Base-by-base conservation (phyloP, 345 rosid genomes). In the Corchorus capsularis region DNA sequence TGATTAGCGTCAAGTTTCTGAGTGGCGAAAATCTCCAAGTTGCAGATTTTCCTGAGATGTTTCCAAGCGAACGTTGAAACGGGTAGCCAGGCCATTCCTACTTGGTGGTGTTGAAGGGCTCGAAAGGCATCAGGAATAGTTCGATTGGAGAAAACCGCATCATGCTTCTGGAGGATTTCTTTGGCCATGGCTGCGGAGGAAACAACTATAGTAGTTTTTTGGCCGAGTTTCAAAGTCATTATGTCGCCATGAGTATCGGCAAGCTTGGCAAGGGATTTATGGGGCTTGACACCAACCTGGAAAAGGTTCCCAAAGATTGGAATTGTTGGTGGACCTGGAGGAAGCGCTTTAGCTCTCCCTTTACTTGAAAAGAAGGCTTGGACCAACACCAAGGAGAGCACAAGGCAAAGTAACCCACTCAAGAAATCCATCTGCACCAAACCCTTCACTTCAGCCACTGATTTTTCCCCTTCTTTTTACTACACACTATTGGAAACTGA, bases 91-190 rank as follows among this genome's bases (percentile, higher is more conserved):
- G 75, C 39, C 54, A 85, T 14, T 16, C 78, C 73, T 56, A 53
- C n/a, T 41, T 83, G 69, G 35, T 79, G 57, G 64, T 86, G 85
- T 47, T 81, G 78, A 46, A 56, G 16, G 55, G 81, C 86, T 54
- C 63, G 66, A 34, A 80, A 63, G 1, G 87, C 74, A 43, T 85
- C 87, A 3, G 43, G 43, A 12, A 68, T 77, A 85, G 72, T 20
- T 56, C 49, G 45, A 66, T 39, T 39, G 43, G 43, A 39, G 43
- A 39, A 39, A 39, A 6, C 43, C 4, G 43, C 82, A 62, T 85
- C 89, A 20, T 82, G 80, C 54, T 79, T 83, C 46, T 83, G 81
- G 37, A 85, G 82, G 67, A 80, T 77, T 54, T 89, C 80, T 76
- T 79, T 78, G 49, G 86, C 90, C 37, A 79, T 47, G 5, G 32